Percentiles rank a stretch among this genome's conserved stretches.
Evolutionary conservation across 2,329 filamentous ascomycete genomes (phyloP).

Genomic region (Fusarium nisikadoi): DNA sequence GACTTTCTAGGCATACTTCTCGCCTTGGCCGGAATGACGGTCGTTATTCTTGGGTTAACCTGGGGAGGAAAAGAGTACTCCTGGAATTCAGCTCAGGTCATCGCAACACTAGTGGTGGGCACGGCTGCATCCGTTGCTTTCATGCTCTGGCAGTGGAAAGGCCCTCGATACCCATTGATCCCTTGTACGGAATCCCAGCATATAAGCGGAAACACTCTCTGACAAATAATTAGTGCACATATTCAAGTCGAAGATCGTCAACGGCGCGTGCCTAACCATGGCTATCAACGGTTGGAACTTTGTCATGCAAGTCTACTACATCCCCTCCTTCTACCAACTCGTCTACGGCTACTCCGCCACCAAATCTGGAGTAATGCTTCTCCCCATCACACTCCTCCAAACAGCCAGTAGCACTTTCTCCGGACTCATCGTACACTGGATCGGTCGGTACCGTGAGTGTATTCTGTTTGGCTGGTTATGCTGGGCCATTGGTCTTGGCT

Average conservation of each 20-base stretch:
- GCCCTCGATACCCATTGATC: conserved; percentile 59
- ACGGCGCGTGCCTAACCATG: conserved; percentile 66
- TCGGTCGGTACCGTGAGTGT: conserved; percentile 63
- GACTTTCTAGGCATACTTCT: conserved; percentile 62
- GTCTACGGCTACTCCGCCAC: conserved; percentile 57
- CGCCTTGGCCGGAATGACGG: conserved; percentile 57
- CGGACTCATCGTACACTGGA: conserved; percentile 63
- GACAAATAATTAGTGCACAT: conserved; percentile 55
- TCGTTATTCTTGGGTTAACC: conserved; percentile 62
- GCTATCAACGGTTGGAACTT: conserved; percentile 70
- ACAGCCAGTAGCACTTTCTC: conserved; percentile 60
- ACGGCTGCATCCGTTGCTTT: conserved; percentile 58
- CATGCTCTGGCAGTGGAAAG: conserved; percentile 63
- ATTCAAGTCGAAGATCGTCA: conserved; percentile 63
- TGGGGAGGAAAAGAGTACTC: conserved; percentile 70
- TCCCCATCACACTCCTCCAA: conserved; percentile 57
- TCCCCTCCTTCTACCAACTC: conserved; percentile 59
- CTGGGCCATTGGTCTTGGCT: conserved; percentile 63
- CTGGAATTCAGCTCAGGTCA: conserved; percentile 66
- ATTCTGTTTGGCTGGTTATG: conserved; percentile 64
- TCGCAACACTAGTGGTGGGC: conserved; percentile 65
- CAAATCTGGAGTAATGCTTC: conserved; percentile 54
- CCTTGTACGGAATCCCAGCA: conserved; percentile 47
- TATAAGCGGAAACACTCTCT: background rate
- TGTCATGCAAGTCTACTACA: conserved; percentile 64